Conservation (phyloP, 805 yeast genomes). For the Barnettozyma salicaria region DNA sequence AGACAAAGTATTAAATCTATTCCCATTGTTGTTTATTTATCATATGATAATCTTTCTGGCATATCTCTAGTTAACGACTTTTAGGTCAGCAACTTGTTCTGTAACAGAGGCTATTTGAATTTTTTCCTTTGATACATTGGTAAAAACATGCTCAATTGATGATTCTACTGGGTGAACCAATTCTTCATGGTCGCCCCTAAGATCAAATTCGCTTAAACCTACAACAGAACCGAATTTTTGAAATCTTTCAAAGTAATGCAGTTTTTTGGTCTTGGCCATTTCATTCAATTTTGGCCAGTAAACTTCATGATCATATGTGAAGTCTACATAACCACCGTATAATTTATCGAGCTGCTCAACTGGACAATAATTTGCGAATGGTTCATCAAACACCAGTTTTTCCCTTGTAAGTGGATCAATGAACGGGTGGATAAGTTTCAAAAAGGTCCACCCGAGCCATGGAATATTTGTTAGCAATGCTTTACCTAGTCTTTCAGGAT, state of each 20-base stretch:
- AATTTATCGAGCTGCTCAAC: conserved; percentile 71
- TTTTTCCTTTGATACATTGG: neutral
- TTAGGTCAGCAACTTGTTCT: conserved; percentile 4
- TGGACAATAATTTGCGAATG: conserved; percentile 80
- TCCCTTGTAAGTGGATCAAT: conserved; percentile 94
- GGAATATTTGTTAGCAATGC: conserved; percentile 92
- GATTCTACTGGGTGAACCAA: conserved; percentile 17
- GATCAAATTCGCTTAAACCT: conserved; percentile 79
- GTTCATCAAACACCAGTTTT: conserved; percentile 86
- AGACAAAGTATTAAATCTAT: no score
- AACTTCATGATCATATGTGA: conserved; percentile 69
- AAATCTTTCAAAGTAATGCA: conserved; percentile 63
- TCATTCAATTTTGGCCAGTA: conserved; percentile 73
- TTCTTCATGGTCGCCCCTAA: conserved; percentile 42
- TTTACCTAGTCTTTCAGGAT: conserved; percentile 93
- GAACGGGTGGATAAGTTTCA: conserved; percentile 88
- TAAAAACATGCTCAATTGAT: neutral
- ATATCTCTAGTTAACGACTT: conserved; percentile 3
- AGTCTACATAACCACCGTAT: conserved; percentile 82
- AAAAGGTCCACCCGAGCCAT: conserved; percentile 87
- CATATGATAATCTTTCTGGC: neutral
- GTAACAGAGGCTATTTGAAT: conserved; percentile 4
- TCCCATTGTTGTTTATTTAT: no score
- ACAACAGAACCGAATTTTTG: conserved; percentile 60
- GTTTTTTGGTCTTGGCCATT: conserved; percentile 53